Conservation (phyloP, 1,284 basidiomycete species). For the Leccinum subrobustum region DNA sequence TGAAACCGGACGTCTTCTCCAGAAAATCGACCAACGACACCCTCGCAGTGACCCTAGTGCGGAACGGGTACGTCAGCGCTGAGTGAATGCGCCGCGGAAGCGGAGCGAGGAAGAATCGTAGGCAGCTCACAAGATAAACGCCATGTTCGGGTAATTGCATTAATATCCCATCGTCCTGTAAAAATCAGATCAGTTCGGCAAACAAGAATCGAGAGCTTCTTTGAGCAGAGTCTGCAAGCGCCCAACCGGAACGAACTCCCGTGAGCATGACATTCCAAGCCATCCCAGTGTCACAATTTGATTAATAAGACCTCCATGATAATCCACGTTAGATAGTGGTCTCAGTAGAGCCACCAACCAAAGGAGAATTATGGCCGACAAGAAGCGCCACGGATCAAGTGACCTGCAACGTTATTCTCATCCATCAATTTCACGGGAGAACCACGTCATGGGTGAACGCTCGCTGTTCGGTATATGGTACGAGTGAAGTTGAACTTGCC, state of each 20-base stretch:
- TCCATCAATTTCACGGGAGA: neutral
- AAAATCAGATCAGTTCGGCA: constrained; percentile 14
- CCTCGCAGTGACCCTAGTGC: constrained; percentile 80
- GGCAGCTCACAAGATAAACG: constrained; percentile 56
- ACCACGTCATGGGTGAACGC: neutral
- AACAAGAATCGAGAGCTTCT: neutral
- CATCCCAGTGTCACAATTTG: neutral
- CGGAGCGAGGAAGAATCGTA: neutral
- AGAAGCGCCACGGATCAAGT: neutral
- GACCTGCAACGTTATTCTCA: neutral
- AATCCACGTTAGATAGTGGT: neutral
- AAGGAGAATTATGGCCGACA: neutral
- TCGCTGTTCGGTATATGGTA: neutral
- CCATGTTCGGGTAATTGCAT: constrained; percentile 66
- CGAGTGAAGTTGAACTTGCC: constrained; percentile 40
- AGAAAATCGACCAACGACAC: constrained; percentile 83
- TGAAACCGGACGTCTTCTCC: constrained; percentile 70
- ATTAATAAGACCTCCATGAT: neutral
- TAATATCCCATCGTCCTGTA: constrained; percentile 79
- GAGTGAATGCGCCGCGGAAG: neutral
- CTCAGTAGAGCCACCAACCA: neutral
- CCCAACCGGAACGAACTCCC: neutral
- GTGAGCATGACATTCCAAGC: neutral
- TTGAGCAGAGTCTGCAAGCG: neutral
- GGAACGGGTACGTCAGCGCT: constrained; percentile 4